Evolutionary conservation across 1,284 basidiomycete genomes (phyloP), one percentile per base, ranked within the genome.

Genomic region (Athelia psychrophila): DNA sequence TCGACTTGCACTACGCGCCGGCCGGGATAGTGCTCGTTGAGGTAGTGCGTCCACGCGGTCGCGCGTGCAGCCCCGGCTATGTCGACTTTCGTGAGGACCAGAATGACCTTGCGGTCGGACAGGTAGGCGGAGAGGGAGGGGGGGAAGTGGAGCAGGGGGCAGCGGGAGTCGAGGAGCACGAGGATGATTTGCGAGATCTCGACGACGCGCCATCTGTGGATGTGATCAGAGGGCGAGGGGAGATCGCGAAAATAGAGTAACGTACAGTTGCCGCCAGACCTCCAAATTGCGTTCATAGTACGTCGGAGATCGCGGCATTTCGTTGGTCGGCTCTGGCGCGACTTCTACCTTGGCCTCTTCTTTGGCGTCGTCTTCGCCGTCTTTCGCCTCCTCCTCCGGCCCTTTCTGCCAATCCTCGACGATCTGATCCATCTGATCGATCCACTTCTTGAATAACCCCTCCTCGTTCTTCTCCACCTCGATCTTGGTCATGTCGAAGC

Each of bases 221-320:
- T 47, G 36, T 30, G 15, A 44, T 49, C 24, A 24, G 46, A 53
- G 32, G 58, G 53, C 53, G 47, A 38, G 23, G 51, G 27, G 32
- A 50, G 40, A 35, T 25, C 35, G n/a, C n/a, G n/a, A n/a, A 42
- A 15, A 48, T 46, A 44, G 23, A 49, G 38, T 42, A 20, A 79
- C 86, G 62, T 70, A 92, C 83, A 95, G 70, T 71, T 96, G 93
- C 56, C 93, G 73, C 93, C 93, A 96, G 5, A 96, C 93, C 66
- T 95, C 90, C 22, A 95, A 64, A 67, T 96, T 96, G 27, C 91
- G 81, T 68, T 96, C 94, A 65, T 86, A 96, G 64, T 88, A 87
- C 0, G 89, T 87, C 1, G 87, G 81, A 9, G 88, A 85, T 42
- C 70, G 69, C 8, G 82, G 82, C 74, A 86, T 82, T 22, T 58